phyloP scores from a whole-genome alignment of 495 filamentous ascomycete species.

The Haplographium delicatum region DNA sequence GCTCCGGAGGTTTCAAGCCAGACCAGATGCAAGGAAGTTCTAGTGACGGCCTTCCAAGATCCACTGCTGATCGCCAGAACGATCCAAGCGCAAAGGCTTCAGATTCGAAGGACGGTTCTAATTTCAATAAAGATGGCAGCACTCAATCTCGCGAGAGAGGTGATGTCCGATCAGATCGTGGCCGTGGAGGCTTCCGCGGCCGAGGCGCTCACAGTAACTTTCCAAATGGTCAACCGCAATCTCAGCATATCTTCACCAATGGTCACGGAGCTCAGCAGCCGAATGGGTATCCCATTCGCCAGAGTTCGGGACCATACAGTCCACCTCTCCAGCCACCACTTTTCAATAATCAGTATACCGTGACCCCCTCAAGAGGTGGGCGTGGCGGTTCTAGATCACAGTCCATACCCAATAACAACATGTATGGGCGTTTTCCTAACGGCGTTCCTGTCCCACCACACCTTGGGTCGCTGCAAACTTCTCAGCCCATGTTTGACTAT shows the following conservation, averaged over 20 bases:
- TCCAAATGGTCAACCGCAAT: conserved; percentile 29
- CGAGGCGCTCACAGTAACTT: conserved; percentile 42
- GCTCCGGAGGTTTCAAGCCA: conserved; percentile 8
- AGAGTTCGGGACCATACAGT: conserved; percentile 20
- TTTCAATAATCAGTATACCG: conserved; percentile 14
- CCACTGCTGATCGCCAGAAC: conserved; percentile 22
- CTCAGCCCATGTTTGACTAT: conserved; percentile 37
- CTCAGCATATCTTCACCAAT: conserved; percentile 41
- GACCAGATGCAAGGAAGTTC: conserved; percentile 8
- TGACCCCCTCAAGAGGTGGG: conserved; percentile 14
- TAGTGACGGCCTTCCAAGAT: too few relatives aligned
- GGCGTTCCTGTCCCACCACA: conserved; percentile 8
- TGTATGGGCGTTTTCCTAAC: conserved; percentile 21
- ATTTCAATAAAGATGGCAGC: conserved; percentile 17
- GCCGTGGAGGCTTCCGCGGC: conserved; percentile 50
- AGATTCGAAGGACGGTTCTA: conserved; percentile 14
- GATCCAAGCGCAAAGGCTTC: conserved; percentile 21
- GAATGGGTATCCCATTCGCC: conserved; percentile 24
- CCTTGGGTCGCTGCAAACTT: conserved; percentile 23
- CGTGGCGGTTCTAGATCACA: conserved; percentile 24
- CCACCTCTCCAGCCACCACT: conserved; percentile 28
- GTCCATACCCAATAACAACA: conserved; percentile 23
- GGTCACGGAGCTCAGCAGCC: conserved; percentile 38
- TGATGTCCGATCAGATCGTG: conserved; percentile 46
- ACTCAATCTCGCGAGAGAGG: conserved; percentile 36